Percentiles rank a stretch among this genome's conserved stretches.
phyloP scores from a whole-genome alignment of 805 yeast genomes.

The Phaffomyces thermotolerans region DNA sequence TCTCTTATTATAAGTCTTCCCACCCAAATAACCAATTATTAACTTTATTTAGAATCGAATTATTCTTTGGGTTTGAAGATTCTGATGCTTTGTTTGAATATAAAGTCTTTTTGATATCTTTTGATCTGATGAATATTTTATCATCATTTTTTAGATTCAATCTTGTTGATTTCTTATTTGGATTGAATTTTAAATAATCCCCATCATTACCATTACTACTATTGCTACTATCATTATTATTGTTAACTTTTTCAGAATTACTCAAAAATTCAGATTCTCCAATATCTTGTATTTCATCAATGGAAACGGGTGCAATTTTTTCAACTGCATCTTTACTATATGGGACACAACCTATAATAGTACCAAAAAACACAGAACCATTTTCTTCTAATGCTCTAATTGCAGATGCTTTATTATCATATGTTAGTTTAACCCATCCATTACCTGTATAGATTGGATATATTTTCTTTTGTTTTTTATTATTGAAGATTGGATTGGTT shows the following conservation, averaged over 20 bases:
- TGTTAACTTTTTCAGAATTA: slow-evolving; percentile 9
- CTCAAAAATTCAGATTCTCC: slow-evolving; percentile 29
- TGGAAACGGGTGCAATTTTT: slow-evolving; percentile 40
- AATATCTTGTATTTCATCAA: slow-evolving; percentile 39
- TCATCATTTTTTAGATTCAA: slow-evolving; percentile 34
- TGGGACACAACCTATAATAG: slow-evolving; percentile 61
- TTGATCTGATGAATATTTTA: slow-evolving; percentile 28
- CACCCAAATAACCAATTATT: slow-evolving; percentile 49
- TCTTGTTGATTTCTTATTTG: slow-evolving; percentile 23
- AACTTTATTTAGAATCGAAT: slow-evolving; percentile 25
- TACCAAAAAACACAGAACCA: slow-evolving; percentile 63
- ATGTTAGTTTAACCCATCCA: slow-evolving; percentile 89
- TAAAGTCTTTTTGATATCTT: slow-evolving; percentile 11
- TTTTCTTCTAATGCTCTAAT: slow-evolving; percentile 79
- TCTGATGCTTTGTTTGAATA: slow-evolving; percentile 19
- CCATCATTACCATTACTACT: slow-evolving; percentile 10
- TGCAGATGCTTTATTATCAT: slow-evolving; percentile 67
- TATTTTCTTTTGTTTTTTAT: slow-evolving; percentile 22
- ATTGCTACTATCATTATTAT: background rate
- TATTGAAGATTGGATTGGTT: slow-evolving; percentile 18
- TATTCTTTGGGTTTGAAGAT: slow-evolving; percentile 7
- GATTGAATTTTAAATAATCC: slow-evolving; percentile 9
- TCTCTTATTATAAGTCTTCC: slow-evolving; percentile 35
- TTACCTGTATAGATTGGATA: slow-evolving; percentile 77
- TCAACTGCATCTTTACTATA: slow-evolving; percentile 56